A percentile compares a stretch with the other conserved stretches of the same genome.
Conservation (phyloP, 805 yeast species). For the Sporopachydermia lactativora region DNA sequence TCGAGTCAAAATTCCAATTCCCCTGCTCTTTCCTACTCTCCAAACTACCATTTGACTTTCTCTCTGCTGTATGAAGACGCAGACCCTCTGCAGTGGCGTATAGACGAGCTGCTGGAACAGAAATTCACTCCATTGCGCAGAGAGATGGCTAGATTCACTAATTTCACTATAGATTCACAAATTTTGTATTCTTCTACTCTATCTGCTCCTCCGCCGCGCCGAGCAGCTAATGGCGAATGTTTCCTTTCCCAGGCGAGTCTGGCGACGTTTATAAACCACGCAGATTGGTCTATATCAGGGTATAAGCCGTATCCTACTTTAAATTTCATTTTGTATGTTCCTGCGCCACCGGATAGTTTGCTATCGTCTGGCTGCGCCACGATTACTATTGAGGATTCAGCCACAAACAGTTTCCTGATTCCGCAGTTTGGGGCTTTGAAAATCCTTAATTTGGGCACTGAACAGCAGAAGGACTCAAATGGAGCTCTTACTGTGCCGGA, state of each 20-base stretch:
- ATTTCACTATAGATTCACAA: conserved; percentile 69
- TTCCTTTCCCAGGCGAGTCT: conserved; percentile 37
- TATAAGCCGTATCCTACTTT: conserved; percentile 46
- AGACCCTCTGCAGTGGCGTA: conserved; percentile 63
- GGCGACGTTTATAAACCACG: conserved; percentile 68
- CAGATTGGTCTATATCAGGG: conserved; percentile 64
- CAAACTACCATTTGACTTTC: conserved; percentile 62
- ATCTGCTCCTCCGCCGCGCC: conserved; percentile 14
- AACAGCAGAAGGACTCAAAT: conserved; percentile 12
- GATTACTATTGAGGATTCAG: conserved; percentile 27
- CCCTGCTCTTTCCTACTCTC: conserved; percentile 35
- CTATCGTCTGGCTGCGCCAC: conserved; percentile 17
- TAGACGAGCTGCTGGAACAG: conserved; percentile 35
- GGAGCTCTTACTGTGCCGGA: conserved; percentile 13
- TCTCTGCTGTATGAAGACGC: conserved; percentile 56
- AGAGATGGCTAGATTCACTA: conserved; percentile 39
- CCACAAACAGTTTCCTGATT: conserved; percentile 49
- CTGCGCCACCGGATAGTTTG: conserved; percentile 34
- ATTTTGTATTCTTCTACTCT: conserved; percentile 25
- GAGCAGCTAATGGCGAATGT: conserved; percentile 18
- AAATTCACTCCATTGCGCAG: conserved; percentile 42
- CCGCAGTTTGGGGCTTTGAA: conserved; percentile 88
- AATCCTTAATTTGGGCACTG: conserved; percentile 31
- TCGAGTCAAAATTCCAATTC: background rate
- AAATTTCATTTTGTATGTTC: conserved; percentile 59